Evolutionary conservation across 192 early-diverging fungal genomes (phyloP).

Genomic region (Ambispora gerdemannii): DNA sequence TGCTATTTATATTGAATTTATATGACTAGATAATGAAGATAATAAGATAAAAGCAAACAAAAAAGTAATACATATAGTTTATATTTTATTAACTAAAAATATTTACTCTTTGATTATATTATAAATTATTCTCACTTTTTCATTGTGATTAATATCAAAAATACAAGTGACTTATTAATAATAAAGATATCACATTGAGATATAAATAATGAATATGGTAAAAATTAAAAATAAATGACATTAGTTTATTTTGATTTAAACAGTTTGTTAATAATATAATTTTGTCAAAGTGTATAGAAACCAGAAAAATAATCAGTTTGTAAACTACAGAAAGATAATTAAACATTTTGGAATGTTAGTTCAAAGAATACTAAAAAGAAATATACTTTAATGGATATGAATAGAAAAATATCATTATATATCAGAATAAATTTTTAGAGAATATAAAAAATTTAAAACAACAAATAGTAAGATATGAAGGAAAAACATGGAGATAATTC

Average conservation of each 20-base stretch:
- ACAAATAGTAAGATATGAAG: conserved; percentile 13
- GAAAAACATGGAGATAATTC: conserved; percentile 5
- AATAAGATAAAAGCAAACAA: conserved; percentile 5
- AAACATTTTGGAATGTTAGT: too few relatives aligned
- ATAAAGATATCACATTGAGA: background rate
- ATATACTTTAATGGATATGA: conserved; percentile 21
- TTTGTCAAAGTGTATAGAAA: background rate
- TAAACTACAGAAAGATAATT: background rate
- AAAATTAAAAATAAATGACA: background rate
- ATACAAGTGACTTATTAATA: background rate
- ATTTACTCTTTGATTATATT: background rate
- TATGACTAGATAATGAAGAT: background rate
- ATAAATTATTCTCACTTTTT: background rate
- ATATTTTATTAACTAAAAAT: background rate
- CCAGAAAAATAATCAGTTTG: background rate
- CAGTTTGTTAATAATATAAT: background rate
- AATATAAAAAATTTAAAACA: background rate
- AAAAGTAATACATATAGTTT: background rate
- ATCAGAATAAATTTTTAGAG: background rate
- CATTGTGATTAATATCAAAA: background rate
- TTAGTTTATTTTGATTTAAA: background rate
- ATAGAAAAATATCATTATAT: background rate
- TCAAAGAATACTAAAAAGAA: too few relatives aligned
- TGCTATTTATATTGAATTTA: background rate
- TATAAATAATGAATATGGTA: background rate